These are phyloP conservation scores for Houttuynia cordata DNA, from an alignment of 164 flowering plant genomes.

Conservation along the genomic window DNA sequence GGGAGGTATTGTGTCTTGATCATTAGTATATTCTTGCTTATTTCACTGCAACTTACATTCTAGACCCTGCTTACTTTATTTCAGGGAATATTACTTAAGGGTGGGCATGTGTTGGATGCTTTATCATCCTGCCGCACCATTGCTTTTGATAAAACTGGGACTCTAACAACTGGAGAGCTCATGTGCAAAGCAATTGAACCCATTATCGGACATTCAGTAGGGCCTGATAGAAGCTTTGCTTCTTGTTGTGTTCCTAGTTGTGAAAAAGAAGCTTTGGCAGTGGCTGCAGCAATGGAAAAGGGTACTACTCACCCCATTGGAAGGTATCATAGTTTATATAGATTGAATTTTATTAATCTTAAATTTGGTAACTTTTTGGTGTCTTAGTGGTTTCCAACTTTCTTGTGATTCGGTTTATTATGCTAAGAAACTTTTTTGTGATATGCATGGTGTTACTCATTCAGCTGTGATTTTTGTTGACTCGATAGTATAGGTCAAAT, in stretches of 20 bases:
- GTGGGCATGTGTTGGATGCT: constrained; percentile 95
- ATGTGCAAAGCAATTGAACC: constrained; percentile 90
- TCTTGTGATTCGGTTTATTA: too few relatives aligned
- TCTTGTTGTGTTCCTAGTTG: constrained; percentile 84
- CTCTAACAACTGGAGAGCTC: constrained; percentile 91
- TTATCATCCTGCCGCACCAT: constrained; percentile 78
- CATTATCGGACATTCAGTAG: constrained; percentile 59
- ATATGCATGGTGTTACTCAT: too few relatives aligned
- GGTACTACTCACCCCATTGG: constrained; percentile 99
- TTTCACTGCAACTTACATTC: neutral
- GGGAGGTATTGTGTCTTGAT: neutral
- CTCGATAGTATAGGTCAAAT: too few relatives aligned
- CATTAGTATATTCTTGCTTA: neutral
- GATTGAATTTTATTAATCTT: too few relatives aligned
- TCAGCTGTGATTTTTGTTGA: too few relatives aligned
- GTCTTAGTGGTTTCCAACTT: too few relatives aligned
- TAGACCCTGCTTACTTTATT: constrained; percentile 2
- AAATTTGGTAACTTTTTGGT: too few relatives aligned
- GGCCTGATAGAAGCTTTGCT: constrained; percentile 12
- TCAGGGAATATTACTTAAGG: constrained; percentile 94
- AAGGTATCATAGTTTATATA: constrained; percentile 38
- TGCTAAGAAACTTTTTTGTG: too few relatives aligned
- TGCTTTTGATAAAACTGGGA: constrained; percentile 99
- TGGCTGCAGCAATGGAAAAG: constrained; percentile 99
- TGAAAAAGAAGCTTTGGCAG: constrained; percentile 97